Conservation (phyloP, 106 monocot genomes). For the Phalaenopsis aphrodite region DNA sequence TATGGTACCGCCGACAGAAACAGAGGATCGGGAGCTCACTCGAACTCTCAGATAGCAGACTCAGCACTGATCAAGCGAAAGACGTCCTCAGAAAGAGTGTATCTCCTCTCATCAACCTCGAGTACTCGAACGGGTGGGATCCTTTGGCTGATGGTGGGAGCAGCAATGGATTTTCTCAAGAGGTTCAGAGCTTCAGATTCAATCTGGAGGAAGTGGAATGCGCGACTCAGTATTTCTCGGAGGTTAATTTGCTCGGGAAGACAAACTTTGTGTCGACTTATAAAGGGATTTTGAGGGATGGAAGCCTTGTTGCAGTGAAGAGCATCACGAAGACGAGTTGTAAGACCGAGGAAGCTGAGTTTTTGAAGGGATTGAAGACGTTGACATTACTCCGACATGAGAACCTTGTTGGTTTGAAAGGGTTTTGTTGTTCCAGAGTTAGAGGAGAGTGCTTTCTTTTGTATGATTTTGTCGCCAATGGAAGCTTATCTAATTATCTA, state of each 20-base stretch:
- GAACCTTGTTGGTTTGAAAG: conserved; percentile 55
- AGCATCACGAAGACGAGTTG: conserved; percentile 66
- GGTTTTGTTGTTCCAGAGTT: conserved; percentile 74
- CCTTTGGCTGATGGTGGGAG: conserved; percentile 51
- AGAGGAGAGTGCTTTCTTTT: conserved; percentile 84
- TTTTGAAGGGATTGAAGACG: conserved; percentile 62
- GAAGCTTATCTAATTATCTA: conserved; percentile 51
- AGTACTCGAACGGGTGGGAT: conserved; percentile 76
- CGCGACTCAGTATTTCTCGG: conserved; percentile 79
- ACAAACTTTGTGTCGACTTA: conserved; percentile 53
- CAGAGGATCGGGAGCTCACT: conserved; percentile 47
- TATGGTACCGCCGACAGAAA: conserved; percentile 33
- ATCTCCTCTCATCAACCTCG: conserved; percentile 62
- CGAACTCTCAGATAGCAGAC: conserved; percentile 43
- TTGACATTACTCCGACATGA: conserved; percentile 45
- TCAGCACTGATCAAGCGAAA: conserved; percentile 49
- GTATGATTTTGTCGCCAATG: conserved; percentile 68
- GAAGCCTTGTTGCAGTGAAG: conserved; percentile 56
- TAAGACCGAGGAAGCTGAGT: conserved; percentile 63
- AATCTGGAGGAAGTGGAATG: conserved; percentile 76
- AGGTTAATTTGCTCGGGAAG: conserved; percentile 68
- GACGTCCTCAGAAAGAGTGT: conserved; percentile 28
- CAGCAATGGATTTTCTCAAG: conserved; percentile 26
- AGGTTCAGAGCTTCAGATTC: conserved; percentile 60
- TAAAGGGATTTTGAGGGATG: conserved; percentile 63